These are phyloP conservation scores for Avena eriantha DNA, from an alignment of 176 grass and related monocot genomes.

Conservation along the genomic window DNA sequence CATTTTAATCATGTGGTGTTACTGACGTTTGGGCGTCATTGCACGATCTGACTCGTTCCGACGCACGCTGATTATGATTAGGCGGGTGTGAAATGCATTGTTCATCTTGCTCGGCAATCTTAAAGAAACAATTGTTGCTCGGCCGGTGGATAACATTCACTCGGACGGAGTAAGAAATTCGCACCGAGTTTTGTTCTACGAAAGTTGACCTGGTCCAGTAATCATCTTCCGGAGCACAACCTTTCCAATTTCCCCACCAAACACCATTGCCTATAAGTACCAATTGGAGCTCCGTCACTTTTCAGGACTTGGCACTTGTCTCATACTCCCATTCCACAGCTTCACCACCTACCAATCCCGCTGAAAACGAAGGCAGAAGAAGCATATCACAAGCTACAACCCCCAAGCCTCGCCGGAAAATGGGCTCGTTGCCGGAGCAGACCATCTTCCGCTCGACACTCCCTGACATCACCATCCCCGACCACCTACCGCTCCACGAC, in stretches of 20 bases:
- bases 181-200: background rate
- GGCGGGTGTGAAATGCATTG: constrained; percentile 15
- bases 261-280: constrained; percentile 29
- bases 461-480: constrained; percentile 55
- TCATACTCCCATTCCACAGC: background rate
- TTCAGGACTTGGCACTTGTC: constrained; percentile 11
- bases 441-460: constrained; percentile 53
- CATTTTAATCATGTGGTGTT: background rate
- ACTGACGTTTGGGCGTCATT: background rate
- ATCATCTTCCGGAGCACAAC: background rate
- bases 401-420: background rate
- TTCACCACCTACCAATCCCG: background rate
- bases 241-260: constrained; percentile 14
- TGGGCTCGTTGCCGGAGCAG: constrained; percentile 39
- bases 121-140: background rate
- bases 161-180: background rate
- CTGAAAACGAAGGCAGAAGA: background rate
- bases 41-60: background rate
- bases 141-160: background rate
- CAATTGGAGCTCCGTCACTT: constrained; percentile 20
- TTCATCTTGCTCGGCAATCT: background rate
- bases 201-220: background rate
- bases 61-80: background rate
- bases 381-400: background rate
- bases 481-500: constrained; percentile 68